A percentile compares a stretch with the other conserved stretches of the same genome.
Conservation (phyloP, 176 grass and related monocot species). For the Poa pratensis region DNA sequence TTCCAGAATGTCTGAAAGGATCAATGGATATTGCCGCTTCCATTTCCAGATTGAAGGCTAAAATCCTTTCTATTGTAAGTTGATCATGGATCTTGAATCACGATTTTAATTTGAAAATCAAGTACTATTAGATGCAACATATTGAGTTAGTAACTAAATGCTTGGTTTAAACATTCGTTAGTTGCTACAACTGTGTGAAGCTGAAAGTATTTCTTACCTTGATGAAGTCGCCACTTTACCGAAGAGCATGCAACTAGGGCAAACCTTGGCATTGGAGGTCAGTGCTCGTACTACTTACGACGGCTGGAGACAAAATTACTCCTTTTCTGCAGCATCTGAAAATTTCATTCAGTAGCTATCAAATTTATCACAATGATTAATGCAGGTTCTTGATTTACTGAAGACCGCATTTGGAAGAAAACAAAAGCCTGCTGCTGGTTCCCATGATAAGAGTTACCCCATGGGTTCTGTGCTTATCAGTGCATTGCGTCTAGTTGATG, state of each 20-base stretch:
- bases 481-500: constrained; percentile 82
- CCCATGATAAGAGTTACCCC: constrained; percentile 69
- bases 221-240: constrained; percentile 88
- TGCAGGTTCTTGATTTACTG: constrained; percentile 91
- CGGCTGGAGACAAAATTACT: constrained; percentile 24
- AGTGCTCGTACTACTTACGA: constrained; percentile 36
- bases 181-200: constrained; percentile 97
- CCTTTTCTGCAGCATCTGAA: constrained; percentile 30
- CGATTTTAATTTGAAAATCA: constrained; percentile 14
- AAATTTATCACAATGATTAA: constrained; percentile 35
- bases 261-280: constrained; percentile 88
- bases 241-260: constrained; percentile 77
- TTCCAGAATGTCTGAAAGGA: constrained; percentile 74
- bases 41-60: constrained; percentile 85
- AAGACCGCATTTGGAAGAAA: constrained; percentile 80
- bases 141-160: constrained; percentile 29
- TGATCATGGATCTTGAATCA: background rate
- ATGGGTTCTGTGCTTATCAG: constrained; percentile 87
- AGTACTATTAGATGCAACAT: constrained; percentile 2
- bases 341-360: constrained; percentile 33
- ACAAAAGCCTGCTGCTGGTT: constrained; percentile 45
- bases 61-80: constrained; percentile 94
- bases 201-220: constrained; percentile 94
- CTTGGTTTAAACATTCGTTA: constrained; percentile 45
- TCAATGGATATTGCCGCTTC: constrained; percentile 71